Evolutionary conservation across 2,329 filamentous ascomycete genomes (phyloP).

Genomic region (Venturia carpophila): DNA sequence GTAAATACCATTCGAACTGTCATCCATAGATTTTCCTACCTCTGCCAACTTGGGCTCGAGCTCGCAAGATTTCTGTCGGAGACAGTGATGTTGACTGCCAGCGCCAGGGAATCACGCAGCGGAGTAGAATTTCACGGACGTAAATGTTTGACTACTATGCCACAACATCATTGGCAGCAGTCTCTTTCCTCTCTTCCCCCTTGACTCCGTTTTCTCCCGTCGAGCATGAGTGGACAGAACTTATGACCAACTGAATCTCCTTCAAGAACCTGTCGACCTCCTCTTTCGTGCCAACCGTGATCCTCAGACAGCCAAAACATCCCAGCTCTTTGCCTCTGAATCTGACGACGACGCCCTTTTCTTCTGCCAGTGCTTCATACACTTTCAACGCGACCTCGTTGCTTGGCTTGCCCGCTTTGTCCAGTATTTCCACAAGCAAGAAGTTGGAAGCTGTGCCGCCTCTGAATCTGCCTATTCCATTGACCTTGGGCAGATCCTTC

Average conservation of each 20-base stretch:
- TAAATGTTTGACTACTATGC: constrained; percentile 26
- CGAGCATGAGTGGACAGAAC: constrained; percentile 38
- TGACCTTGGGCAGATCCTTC: constrained; percentile 61
- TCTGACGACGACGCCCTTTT: constrained; percentile 80
- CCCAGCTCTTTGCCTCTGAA: constrained; percentile 91
- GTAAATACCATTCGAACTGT: too few relatives aligned
- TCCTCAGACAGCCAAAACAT: constrained; percentile 78
- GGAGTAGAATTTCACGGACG: neutral
- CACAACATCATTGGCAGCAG: constrained; percentile 43
- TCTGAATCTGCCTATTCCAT: constrained; percentile 70
- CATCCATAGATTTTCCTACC: too few relatives aligned
- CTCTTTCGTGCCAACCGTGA: constrained; percentile 83
- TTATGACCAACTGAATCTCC: constrained; percentile 51
- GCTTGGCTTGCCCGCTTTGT: constrained; percentile 62
- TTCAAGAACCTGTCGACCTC: constrained; percentile 74
- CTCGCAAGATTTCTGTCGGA: too few relatives aligned
- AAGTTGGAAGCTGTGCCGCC: constrained; percentile 84
- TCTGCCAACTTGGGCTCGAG: too few relatives aligned
- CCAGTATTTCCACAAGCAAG: constrained; percentile 78
- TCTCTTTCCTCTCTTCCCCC: constrained; percentile 41
- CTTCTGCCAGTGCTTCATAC: constrained; percentile 79
- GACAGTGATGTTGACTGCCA: too few relatives aligned
- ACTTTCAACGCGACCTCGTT: constrained; percentile 70
- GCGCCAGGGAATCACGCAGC: neutral
- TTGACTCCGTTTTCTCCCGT: constrained; percentile 26